These are phyloP conservation scores for Physaria fendleri DNA, from an alignment of 345 rosid genomes.

Conservation along the genomic window DNA sequence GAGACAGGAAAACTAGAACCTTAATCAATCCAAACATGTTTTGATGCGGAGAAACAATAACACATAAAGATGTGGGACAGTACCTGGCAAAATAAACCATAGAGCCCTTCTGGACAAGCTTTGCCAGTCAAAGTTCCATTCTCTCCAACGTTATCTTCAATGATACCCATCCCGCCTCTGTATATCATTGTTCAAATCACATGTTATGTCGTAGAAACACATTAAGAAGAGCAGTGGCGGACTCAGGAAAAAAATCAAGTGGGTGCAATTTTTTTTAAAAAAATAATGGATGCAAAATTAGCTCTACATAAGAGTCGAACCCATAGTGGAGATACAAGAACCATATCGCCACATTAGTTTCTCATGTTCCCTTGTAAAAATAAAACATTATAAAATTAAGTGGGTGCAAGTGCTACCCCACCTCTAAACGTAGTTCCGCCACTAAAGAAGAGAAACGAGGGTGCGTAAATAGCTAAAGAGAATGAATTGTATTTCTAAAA, in stretches of 20 bases:
- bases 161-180: conserved; percentile 79
- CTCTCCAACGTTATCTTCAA: conserved; percentile 58
- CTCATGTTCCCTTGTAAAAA: no score
- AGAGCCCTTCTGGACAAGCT: conserved; percentile 81
- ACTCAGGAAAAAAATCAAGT: no score
- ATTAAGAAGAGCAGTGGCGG: conserved; percentile 1
- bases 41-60: background rate
- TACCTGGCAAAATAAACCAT: conserved; percentile 88
- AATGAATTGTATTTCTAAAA: background rate
- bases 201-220: background rate
- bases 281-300: no score
- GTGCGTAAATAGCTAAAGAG: background rate
- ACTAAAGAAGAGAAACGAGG: conserved; percentile 4
- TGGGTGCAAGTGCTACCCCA: no score
- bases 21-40: background rate
- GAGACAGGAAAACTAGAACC: background rate
- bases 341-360: no score
- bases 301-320: no score
- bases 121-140: conserved; percentile 81
- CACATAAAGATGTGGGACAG: background rate
- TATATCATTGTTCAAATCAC: background rate
- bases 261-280: no score
- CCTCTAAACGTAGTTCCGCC: no score
- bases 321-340: no score
- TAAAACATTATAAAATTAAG: no score